A percentile compares a stretch with the other conserved stretches of the same genome.
phyloP scores from a whole-genome alignment of 116 monocot species.

The Papilionanthe hybrid region DNA sequence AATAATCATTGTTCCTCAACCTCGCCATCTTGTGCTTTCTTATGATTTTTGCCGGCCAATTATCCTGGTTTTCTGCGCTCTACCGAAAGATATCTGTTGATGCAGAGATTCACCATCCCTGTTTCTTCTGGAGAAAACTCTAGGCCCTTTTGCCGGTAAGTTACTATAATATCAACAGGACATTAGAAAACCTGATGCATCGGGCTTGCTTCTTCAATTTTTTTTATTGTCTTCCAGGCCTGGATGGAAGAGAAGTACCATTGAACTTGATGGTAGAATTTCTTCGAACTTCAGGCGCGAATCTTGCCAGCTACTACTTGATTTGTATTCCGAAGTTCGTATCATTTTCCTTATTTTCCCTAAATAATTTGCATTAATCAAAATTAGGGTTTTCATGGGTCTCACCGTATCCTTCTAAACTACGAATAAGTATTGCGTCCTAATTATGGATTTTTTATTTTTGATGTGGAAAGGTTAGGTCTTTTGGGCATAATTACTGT shows the following conservation, averaged over 20 bases:
- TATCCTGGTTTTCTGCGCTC: no score
- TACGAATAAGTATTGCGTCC: neutral
- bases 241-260: slow-evolving; percentile 38
- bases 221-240: neutral
- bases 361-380: neutral
- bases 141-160: slow-evolving; percentile 20
- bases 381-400: neutral
- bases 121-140: slow-evolving; percentile 17
- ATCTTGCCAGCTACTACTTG: slow-evolving; percentile 45
- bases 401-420: neutral
- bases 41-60: no score
- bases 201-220: neutral
- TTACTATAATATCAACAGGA: neutral
- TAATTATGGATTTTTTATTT: neutral
- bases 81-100: no score
- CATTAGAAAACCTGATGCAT: neutral
- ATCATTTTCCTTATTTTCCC: neutral
- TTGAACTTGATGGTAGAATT: slow-evolving; percentile 53
- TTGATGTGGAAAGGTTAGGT: slow-evolving; percentile 28
- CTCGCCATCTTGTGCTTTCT: no score
- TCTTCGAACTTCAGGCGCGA: slow-evolving; percentile 35
- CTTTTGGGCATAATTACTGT: slow-evolving; percentile 38
- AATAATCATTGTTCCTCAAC: no score
- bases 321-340: slow-evolving; percentile 61
- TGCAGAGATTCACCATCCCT: neutral